Conservation (phyloP, 352 stramenopile genomes). For the Phytophthora agathidicida region DNA sequence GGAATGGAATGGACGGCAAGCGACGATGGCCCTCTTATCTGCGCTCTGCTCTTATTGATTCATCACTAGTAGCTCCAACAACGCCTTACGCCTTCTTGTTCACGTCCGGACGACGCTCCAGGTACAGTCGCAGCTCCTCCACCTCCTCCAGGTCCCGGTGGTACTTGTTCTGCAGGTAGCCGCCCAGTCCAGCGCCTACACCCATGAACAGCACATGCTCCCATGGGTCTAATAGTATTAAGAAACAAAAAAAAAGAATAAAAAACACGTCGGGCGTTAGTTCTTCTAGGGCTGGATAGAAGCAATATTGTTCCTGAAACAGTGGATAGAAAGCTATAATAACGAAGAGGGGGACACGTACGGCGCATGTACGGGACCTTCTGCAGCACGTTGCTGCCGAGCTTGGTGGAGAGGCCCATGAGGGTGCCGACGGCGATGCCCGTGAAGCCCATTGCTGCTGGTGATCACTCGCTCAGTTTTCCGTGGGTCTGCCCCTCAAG, state of each 20-base stretch:
- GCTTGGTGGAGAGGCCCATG: slow-evolving; percentile 81
- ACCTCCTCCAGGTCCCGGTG: slow-evolving; percentile 74
- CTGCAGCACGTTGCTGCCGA: slow-evolving; percentile 83
- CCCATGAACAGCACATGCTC: slow-evolving; percentile 82
- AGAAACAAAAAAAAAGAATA: too few relatives aligned
- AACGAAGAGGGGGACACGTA: slow-evolving; percentile 41
- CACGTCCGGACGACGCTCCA: slow-evolving; percentile 65
- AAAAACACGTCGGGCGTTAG: too few relatives aligned
- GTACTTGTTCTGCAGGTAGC: slow-evolving; percentile 80
- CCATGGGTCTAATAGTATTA: slow-evolving; percentile 89
- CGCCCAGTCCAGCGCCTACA: slow-evolving; percentile 60
- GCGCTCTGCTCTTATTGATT: slow-evolving; percentile 16
- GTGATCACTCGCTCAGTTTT: slow-evolving; percentile 20
- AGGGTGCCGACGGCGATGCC: slow-evolving; percentile 71
- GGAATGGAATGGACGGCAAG: background rate
- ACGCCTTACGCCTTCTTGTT: slow-evolving; percentile 53
- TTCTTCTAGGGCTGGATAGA: too few relatives aligned
- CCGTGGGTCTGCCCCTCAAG: slow-evolving; percentile 27
- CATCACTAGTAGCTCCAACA: slow-evolving; percentile 3
- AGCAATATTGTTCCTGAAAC: background rate
- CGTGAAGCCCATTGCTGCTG: slow-evolving; percentile 70
- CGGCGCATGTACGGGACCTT: slow-evolving; percentile 86
- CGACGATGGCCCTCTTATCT: slow-evolving; percentile 7
- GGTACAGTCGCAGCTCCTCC: slow-evolving; percentile 74
- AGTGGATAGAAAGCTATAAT: background rate